Base-by-base conservation (phyloP, 176 grass and related monocot species). In the Saccharum officinarum region DNA sequence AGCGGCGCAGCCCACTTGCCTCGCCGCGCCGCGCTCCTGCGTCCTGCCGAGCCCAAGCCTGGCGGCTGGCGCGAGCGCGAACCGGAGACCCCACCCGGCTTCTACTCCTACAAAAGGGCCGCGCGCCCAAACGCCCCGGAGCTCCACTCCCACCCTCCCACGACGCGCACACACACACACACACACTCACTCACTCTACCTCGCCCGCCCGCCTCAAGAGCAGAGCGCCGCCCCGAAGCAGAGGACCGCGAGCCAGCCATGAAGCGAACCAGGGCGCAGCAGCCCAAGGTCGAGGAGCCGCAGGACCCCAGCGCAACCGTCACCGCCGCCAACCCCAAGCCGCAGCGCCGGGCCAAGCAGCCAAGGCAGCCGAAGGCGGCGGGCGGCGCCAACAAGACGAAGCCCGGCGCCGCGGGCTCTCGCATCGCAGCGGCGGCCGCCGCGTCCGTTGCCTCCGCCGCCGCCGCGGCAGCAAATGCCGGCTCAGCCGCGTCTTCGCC, bases 181-280 rank as follows among this genome's bases (percentile, higher is more conserved):
- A 2, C 63, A 0, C 59, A 3, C 75, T 60, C 18, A 37, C 39
- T 20, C 59, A 5, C 65, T 25, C 36, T 2, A n/a, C 66, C 73
- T 55, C 74, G 3, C 41, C n/a, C 74, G 3, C 41, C n/a, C 3
- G 4, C 71, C 10, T 25, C 59, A 36, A 6, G 22, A 30, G 6
- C 46, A 69, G 36, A 62, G 10, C 7, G 31, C 42, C 7, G 31
- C 42, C 60, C 26, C 37, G 59, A 45, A 79, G 38, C 69, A 63
- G 81, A 83, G 39, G 17, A 36, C 39, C 8, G 1, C 10, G 18
- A 5, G 10, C 30, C 4, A 38, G 45, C 8, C 71, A 94, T 92
- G 92, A 94, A 94, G 75, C 89, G 92, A 20, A 85, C 80, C 9
- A 78, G 89, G 15, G 89, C 84, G 71, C 83, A 87, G 67, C 78